Conservation (phyloP, 768 basidiomycete genomes). For the Serendipita sp. region DNA sequence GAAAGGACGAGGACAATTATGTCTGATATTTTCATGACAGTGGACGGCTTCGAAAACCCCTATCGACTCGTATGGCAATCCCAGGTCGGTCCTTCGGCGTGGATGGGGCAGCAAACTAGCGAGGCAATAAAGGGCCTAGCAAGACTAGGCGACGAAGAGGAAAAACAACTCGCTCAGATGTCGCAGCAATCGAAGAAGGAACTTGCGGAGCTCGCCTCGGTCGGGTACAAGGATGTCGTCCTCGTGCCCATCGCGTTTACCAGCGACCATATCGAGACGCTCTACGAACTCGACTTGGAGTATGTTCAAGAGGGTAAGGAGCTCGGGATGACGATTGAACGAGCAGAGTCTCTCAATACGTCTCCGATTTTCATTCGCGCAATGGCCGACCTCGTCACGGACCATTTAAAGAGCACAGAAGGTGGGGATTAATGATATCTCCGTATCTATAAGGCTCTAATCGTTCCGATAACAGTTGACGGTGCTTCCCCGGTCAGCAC, state of each 20-base stretch:
- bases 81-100: conserved; percentile 90
- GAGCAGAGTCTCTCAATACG: conserved; percentile 84
- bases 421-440: not conserved
- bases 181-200: not conserved
- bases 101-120: conserved; percentile 95
- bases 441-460: too few relatives aligned
- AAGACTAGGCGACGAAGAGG: conserved; percentile 19
- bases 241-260: conserved; percentile 97
- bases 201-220: not conserved
- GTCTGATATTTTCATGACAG: not conserved
- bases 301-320: conserved; percentile 81
- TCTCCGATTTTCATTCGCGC: conserved; percentile 94
- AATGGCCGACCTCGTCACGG: conserved; percentile 74
- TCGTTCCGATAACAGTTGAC: conserved; percentile 6
- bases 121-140: conserved; percentile 61
- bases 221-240: conserved; percentile 28
- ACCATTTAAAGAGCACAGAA: conserved; percentile 46
- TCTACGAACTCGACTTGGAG: conserved; percentile 92
- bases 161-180: conserved; percentile 31
- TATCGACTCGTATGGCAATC: conserved; percentile 96
- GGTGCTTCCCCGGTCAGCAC: conserved; percentile 43
- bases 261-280: conserved; percentile 96
- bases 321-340: conserved; percentile 82
- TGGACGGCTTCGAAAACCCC: conserved; percentile 48
- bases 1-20: too few relatives aligned